A percentile compares a stretch with the other conserved stretches of the same genome.
These are phyloP conservation scores for Coniella vitis DNA, from an alignment of 2,329 filamentous ascomycete genomes.

Conservation along the genomic window DNA sequence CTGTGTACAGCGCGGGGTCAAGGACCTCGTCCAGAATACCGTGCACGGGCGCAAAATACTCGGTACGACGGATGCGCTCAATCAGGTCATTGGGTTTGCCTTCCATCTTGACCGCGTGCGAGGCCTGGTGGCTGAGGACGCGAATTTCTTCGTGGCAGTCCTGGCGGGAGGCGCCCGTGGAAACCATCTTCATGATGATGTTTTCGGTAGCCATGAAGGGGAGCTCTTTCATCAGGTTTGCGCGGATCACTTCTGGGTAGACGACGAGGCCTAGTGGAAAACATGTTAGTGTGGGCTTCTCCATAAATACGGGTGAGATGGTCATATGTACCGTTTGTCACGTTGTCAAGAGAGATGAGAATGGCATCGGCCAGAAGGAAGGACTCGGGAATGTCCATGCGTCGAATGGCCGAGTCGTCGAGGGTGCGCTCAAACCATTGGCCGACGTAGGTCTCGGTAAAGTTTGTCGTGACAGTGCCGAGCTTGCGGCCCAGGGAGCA, in stretches of 20 bases:
- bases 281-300: slow-evolving; percentile 53
- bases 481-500: slow-evolving; percentile 34
- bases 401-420: slow-evolving; percentile 65
- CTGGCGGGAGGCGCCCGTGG: slow-evolving; percentile 65
- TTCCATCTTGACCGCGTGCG: slow-evolving; percentile 49
- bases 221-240: slow-evolving; percentile 65
- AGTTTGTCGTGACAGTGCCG: slow-evolving; percentile 31
- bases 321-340: slow-evolving; percentile 6
- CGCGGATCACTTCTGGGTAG: slow-evolving; percentile 66
- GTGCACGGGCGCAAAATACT: slow-evolving; percentile 71
- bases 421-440: slow-evolving; percentile 67
- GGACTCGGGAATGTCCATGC: slow-evolving; percentile 58
- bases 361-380: slow-evolving; percentile 65
- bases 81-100: slow-evolving; percentile 77
- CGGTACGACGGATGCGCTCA: slow-evolving; percentile 62
- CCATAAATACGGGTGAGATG: not conserved
- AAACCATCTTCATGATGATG: slow-evolving; percentile 73
- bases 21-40: slow-evolving; percentile 62
- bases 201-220: slow-evolving; percentile 74
- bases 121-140: slow-evolving; percentile 72
- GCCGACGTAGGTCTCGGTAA: slow-evolving; percentile 58
- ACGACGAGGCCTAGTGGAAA: slow-evolving; percentile 55
- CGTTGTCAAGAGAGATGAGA: slow-evolving; percentile 41
- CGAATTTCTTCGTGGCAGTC: slow-evolving; percentile 84
- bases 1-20: slow-evolving; percentile 47